These are phyloP conservation scores for Ophiorrhiza pumila DNA, from an alignment of 257 asterid species.

Conservation along the genomic window DNA sequence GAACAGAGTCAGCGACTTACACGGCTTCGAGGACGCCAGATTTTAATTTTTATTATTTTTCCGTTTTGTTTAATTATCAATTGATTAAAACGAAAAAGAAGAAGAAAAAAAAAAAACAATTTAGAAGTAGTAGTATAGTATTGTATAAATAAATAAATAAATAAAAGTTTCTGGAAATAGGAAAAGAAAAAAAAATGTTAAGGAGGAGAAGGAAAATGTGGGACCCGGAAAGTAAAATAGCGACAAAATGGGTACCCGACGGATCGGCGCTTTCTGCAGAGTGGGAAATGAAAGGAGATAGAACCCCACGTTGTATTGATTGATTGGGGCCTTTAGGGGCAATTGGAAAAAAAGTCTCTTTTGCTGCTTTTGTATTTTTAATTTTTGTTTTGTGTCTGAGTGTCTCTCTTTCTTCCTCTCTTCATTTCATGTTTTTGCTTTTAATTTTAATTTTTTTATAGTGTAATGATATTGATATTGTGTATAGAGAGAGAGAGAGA, in stretches of 20 bases:
- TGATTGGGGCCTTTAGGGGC: slow-evolving; percentile 27
- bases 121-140: not conserved
- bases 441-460: too few relatives aligned
- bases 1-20: slow-evolving; percentile 94
- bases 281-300: slow-evolving; percentile 14
- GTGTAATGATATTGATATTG: not conserved
- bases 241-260: slow-evolving; percentile 35
- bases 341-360: slow-evolving; percentile 23
- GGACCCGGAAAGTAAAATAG: slow-evolving; percentile 15
- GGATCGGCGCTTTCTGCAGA: slow-evolving; percentile 50
- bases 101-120: not conserved
- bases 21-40: slow-evolving; percentile 97
- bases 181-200: not conserved
- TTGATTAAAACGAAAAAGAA: slow-evolving; percentile 25
- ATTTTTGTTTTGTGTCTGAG: slow-evolving; percentile 12
- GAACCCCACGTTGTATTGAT: slow-evolving; percentile 34
- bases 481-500: too few relatives aligned
- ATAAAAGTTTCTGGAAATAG: not conserved
- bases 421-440: not conserved
- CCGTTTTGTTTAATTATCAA: not conserved
- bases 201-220: not conserved
- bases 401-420: slow-evolving; percentile 15
- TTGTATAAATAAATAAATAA: not conserved
- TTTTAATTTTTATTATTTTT: slow-evolving; percentile 38
- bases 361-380: slow-evolving; percentile 24